Evolutionary conservation across 305 asterid genomes (phyloP).

Genomic region (Fraxinus latifolia): DNA sequence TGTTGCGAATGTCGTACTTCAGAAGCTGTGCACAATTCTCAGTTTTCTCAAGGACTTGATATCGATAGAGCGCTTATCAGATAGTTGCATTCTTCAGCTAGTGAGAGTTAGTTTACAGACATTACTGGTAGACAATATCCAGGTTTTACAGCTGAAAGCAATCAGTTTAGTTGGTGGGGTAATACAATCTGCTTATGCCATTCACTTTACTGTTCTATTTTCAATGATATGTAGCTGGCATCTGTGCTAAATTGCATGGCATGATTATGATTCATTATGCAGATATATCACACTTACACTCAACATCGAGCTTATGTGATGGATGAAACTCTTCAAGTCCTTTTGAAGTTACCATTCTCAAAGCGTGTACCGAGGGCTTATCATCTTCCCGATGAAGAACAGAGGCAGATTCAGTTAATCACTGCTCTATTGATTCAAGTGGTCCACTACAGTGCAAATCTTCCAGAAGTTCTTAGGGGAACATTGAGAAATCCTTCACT

Average conservation of each 20-base stretch:
- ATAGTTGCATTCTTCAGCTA: constrained; percentile 92
- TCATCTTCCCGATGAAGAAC: constrained; percentile 98
- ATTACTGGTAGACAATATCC: constrained; percentile 84
- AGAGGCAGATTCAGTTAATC: constrained; percentile 87
- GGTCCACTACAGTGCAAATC: constrained; percentile 88
- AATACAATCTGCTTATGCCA: constrained; percentile 36
- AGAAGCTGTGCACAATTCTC: constrained; percentile 93
- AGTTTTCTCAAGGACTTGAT: constrained; percentile 79
- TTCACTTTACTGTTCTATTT: constrained; percentile 26
- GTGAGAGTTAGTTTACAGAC: constrained; percentile 88
- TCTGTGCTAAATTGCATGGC: constrained; percentile 28
- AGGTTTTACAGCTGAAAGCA: constrained; percentile 93
- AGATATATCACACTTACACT: constrained; percentile 71
- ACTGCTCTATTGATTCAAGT: constrained; percentile 83
- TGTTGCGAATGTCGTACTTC: constrained; percentile 69
- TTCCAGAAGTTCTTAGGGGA: constrained; percentile 75
- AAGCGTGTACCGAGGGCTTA: constrained; percentile 89
- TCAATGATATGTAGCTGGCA: constrained; percentile 21
- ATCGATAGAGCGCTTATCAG: constrained; percentile 84
- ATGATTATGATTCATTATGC: constrained; percentile 28
- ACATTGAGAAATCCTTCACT: constrained; percentile 56
- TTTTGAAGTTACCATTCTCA: constrained; percentile 82
- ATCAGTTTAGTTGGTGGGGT: constrained; percentile 94
- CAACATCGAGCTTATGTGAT: constrained; percentile 86
- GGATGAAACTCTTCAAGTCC: constrained; percentile 93